A percentile compares a stretch with the other conserved stretches of the same genome.
These are phyloP conservation scores for Fusarium sp. DNA, from an alignment of 2,329 filamentous ascomycete species.

Conservation along the genomic window DNA sequence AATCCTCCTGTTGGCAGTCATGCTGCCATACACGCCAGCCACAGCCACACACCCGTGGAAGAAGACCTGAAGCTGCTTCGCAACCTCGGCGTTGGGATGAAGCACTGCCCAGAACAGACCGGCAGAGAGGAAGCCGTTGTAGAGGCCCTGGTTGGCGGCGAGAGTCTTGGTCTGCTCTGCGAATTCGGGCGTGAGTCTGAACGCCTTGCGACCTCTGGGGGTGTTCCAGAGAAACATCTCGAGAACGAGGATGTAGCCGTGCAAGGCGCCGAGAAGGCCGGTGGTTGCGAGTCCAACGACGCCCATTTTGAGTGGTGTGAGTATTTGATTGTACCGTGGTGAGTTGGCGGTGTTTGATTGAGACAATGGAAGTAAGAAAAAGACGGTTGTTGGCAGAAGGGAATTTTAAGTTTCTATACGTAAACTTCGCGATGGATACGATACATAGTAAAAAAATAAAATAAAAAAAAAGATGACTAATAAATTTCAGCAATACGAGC, in stretches of 20 bases:
- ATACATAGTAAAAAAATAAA: too few relatives aligned
- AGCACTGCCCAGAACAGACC: constrained; percentile 58
- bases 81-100: constrained; percentile 55
- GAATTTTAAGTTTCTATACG: neutral
- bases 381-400: neutral
- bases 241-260: constrained; percentile 59
- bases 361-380: neutral
- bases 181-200: constrained; percentile 55
- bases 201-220: constrained; percentile 56
- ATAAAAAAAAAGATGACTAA: constrained; percentile 9
- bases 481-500: neutral
- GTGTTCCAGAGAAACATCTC: constrained; percentile 62
- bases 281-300: constrained; percentile 49
- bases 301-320: constrained; percentile 44
- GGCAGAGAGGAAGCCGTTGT: constrained; percentile 63
- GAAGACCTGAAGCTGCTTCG: constrained; percentile 56
- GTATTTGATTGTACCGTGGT: neutral
- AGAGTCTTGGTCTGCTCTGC: constrained; percentile 56
- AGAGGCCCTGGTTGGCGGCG: constrained; percentile 62
- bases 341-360: neutral
- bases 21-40: constrained; percentile 57
- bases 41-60: constrained; percentile 57
- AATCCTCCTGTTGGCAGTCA: constrained; percentile 54
- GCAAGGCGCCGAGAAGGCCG: constrained; percentile 52
- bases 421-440: constrained; percentile 8